Evolutionary conservation across 176 grass and related monocot genomes (phyloP).

Genomic region (Areca catechu): DNA sequence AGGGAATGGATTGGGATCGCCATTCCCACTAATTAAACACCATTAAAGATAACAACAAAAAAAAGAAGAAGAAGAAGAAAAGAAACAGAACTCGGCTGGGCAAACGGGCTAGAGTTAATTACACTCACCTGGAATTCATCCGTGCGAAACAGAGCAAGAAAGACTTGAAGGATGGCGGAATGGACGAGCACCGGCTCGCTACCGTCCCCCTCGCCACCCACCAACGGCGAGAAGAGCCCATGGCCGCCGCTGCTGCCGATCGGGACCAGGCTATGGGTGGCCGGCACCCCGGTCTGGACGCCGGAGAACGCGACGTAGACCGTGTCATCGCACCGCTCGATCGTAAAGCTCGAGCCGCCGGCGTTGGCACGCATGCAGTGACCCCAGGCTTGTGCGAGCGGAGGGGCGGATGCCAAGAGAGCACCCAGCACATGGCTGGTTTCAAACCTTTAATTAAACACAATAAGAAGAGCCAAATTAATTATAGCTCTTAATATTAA

Average conservation of each 20-base stretch:
- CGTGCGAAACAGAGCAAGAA: slow-evolving; percentile 33
- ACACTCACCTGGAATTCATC: slow-evolving; percentile 69
- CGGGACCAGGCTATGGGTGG: slow-evolving; percentile 17
- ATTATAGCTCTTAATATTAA: too few species aligned
- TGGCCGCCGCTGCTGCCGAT: slow-evolving; percentile 12
- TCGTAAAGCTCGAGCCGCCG: slow-evolving; percentile 24
- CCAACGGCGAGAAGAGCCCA: slow-evolving; percentile 52
- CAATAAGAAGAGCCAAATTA: slow-evolving; percentile 14
- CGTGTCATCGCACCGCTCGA: slow-evolving; percentile 21
- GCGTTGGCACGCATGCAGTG: slow-evolving; percentile 37
- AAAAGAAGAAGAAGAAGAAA: too few species aligned
- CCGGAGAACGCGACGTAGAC: slow-evolving; percentile 71
- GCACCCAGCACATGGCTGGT: slow-evolving; percentile 85
- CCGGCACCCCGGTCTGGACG: slow-evolving; percentile 25
- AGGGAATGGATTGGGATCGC: too few species aligned
- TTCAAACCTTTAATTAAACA: slow-evolving; percentile 54
- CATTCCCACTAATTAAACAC: too few species aligned
- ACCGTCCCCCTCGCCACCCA: slow-evolving; percentile 23
- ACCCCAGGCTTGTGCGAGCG: slow-evolving; percentile 69
- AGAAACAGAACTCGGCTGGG: background rate
- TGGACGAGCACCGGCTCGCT: slow-evolving; percentile 57
- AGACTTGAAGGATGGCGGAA: slow-evolving; percentile 46
- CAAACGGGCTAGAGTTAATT: background rate
- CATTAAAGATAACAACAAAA: background rate
- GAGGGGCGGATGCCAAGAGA: slow-evolving; percentile 67